Base-by-base conservation (phyloP, 768 basidiomycete genomes). In the Boletus insuetus region DNA sequence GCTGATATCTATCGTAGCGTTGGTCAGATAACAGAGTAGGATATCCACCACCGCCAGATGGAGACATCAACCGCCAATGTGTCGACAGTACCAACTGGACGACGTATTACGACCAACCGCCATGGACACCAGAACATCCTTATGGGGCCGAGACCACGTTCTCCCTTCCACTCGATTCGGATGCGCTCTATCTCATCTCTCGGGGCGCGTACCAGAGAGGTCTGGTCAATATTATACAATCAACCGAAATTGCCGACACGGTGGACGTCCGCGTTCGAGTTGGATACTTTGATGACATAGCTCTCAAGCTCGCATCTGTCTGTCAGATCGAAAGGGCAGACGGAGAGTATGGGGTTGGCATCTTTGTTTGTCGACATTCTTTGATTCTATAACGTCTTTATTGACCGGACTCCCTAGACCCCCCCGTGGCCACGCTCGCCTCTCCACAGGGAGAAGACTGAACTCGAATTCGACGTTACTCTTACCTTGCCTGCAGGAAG, bases 401-500 rank as follows among this genome's bases (percentile, higher is more conserved):
- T 43, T 42, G 13, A 60, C 31, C 8, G 0, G 2, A 34, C 20
- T 20, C n/a, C 50, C n/a, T 20, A 79, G 78, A 77, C 76, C 1
- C 72, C 72, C 2, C 38, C 9, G 12, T 51, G 14, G 1, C n/a
- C 32, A 13, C 51, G 39, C 17, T 22, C 46, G 1, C 45, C 29
- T 29, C 57, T 46, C 9, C 42, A 49, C 50, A 45, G 35, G 6
- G 40, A 29, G 6, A 53, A 55, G 17, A 56, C 66, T 19, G 56
- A 46, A 11, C 60, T 77, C 42, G 59, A 48, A 26, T 77, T 78
- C 38, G 71, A 73, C 7, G 64, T 76, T 14, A 71, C 64, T 17
- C 59, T 78, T 14, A 69, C 64, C 43, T 64, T 81, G 3, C 81
- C 79, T 9, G 64, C 63, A 16, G 62, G 64, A 8, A 59, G 49